These are phyloP conservation scores for Umbilicus rupestris DNA, from an alignment of 164 flowering plant species.

Conservation along the genomic window DNA sequence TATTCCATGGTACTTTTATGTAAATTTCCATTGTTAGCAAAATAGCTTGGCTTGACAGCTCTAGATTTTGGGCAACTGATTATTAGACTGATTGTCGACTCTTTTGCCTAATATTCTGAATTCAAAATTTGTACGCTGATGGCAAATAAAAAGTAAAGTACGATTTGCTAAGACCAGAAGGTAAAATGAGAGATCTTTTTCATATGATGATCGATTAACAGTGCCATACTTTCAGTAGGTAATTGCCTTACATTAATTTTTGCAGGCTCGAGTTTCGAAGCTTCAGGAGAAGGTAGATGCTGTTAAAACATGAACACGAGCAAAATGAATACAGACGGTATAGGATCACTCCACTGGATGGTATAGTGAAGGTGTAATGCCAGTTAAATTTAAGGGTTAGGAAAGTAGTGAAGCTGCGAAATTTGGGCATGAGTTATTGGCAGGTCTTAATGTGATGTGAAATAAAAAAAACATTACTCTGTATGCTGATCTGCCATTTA, in stretches of 20 bases:
- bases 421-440: too few species aligned
- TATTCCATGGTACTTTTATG: neutral
- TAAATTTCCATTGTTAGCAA: neutral
- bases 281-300: conserved; percentile 7
- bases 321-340: too few species aligned
- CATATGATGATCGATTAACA: too few species aligned
- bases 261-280: conserved; percentile 5
- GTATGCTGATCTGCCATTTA: too few species aligned
- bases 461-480: too few species aligned
- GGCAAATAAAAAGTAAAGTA: neutral
- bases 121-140: too few species aligned
- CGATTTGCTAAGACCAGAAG: neutral
- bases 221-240: neutral
- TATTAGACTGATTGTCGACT: neutral
- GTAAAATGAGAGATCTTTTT: neutral
- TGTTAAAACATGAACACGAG: neutral
- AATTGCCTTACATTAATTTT: neutral
- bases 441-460: too few species aligned
- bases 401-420: too few species aligned
- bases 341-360: too few species aligned
- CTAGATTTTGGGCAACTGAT: neutral
- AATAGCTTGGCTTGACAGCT: neutral
- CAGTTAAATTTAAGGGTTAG: too few species aligned
- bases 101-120: neutral
- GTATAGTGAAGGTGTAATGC: too few species aligned